Evolutionary conservation across 2,329 filamentous ascomycete genomes (phyloP).

Genomic region (Diaporthe amygdali): DNA sequence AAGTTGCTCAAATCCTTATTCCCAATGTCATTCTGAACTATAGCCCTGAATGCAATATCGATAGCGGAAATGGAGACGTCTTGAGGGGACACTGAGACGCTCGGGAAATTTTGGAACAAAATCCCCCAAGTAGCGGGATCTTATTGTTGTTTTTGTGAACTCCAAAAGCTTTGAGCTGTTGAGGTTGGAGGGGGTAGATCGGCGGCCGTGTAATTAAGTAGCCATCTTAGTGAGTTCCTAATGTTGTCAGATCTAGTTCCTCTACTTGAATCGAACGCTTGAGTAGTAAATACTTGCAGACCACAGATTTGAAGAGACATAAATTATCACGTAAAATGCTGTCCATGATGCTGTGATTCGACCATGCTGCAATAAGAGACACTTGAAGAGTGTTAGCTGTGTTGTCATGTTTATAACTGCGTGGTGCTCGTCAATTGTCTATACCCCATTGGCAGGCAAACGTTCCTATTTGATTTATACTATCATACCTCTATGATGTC

Average conservation of each 20-base stretch:
- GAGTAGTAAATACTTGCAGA: neutral
- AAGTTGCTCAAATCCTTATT: fast-evolving
- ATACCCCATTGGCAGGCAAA: neutral
- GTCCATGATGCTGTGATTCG: neutral
- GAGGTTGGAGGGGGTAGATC: neutral
- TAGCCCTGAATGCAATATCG: neutral
- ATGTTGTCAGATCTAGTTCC: neutral
- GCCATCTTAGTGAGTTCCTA: neutral
- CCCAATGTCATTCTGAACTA: neutral
- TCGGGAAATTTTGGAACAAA: neutral
- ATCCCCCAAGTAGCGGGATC: neutral
- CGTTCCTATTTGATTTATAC: neutral
- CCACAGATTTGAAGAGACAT: neutral
- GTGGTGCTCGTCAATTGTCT: neutral
- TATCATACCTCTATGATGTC: neutral
- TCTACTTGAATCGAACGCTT: neutral
- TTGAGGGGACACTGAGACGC: neutral
- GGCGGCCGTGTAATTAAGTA: neutral
- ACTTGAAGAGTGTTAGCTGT: neutral
- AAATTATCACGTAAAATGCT: neutral
- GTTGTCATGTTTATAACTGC: neutral
- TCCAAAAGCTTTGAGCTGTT: neutral
- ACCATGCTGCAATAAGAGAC: neutral
- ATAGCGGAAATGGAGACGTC: neutral
- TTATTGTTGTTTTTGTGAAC: neutral